Conservation (phyloP, 306 rosid species). For the Fagus sylvatica region DNA sequence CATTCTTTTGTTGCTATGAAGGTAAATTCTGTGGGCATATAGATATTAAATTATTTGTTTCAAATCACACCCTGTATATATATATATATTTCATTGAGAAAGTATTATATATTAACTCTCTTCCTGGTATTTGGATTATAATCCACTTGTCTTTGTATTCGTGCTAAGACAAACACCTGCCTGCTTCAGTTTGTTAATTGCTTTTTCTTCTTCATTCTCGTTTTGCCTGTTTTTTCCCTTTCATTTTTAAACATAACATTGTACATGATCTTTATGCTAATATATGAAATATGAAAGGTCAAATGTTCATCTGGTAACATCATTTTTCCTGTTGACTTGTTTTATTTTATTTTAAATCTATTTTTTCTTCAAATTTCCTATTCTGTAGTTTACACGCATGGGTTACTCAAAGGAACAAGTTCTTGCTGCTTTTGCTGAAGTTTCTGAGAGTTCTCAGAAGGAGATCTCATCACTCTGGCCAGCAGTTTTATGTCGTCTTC, state of each 20-base stretch:
- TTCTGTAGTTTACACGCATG: conserved; percentile 61
- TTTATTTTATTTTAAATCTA: background rate
- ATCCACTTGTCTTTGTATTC: background rate
- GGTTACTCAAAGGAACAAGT: conserved; percentile 83
- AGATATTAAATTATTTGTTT: background rate
- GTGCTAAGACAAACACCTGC: background rate
- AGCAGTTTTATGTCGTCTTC: conserved; percentile 73
- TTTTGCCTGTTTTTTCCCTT: background rate
- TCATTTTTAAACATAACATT: background rate
- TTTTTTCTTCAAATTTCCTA: conserved; percentile 1
- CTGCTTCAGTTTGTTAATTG: background rate
- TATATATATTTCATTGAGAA: background rate
- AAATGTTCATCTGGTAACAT: conserved; percentile 2
- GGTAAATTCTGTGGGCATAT: background rate
- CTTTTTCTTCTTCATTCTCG: background rate
- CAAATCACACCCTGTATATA: background rate
- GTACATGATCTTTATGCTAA: background rate
- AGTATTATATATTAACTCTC: background rate
- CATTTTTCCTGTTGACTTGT: conserved; percentile 5
- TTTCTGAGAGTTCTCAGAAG: conserved; percentile 53
- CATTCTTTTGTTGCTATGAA: background rate
- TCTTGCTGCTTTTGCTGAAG: conserved; percentile 54
- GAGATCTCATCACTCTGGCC: conserved; percentile 75
- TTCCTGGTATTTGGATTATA: background rate
- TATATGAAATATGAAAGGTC: background rate